phyloP scores from a whole-genome alignment of 805 yeast species.

The Suhomyces emberorum region DNA sequence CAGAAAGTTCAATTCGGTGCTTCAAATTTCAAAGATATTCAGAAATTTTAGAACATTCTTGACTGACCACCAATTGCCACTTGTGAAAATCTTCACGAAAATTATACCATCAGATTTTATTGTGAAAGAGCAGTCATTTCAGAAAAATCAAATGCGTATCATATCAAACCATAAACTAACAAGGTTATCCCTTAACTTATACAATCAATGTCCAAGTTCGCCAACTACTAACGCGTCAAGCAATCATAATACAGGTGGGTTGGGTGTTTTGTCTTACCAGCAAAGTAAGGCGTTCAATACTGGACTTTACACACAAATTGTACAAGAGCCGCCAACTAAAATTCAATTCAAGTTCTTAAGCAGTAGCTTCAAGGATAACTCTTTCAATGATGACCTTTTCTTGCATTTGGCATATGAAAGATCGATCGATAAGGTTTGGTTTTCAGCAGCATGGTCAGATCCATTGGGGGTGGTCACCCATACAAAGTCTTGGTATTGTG shows the following conservation, averaged over 20 bases:
- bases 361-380: conserved; percentile 17
- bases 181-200: conserved; percentile 50
- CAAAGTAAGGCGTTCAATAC: not conserved
- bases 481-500: conserved; percentile 63
- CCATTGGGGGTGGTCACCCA: conserved; percentile 66
- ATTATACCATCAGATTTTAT: conserved; percentile 30
- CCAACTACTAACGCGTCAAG: not conserved
- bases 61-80: conserved; percentile 37
- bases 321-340: conserved; percentile 35
- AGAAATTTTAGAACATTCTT: conserved; percentile 42
- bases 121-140: conserved; percentile 16
- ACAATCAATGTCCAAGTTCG: conserved; percentile 50
- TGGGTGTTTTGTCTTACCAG: not conserved
- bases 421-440: conserved; percentile 78
- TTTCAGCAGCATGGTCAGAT: conserved; percentile 86
- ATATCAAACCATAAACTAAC: conserved; percentile 36
- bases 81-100: conserved; percentile 37
- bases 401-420: conserved; percentile 85
- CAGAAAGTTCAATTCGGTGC: conserved; percentile 39
- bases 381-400: conserved; percentile 61
- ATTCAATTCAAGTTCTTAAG: conserved; percentile 36
- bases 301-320: conserved; percentile 30
- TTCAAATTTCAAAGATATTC: conserved; percentile 46
- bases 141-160: conserved; percentile 18
- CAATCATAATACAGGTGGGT: not conserved